These are phyloP conservation scores for Wickerhamomyces rabaulensis DNA, from an alignment of 805 yeast species.

Conservation along the genomic window DNA sequence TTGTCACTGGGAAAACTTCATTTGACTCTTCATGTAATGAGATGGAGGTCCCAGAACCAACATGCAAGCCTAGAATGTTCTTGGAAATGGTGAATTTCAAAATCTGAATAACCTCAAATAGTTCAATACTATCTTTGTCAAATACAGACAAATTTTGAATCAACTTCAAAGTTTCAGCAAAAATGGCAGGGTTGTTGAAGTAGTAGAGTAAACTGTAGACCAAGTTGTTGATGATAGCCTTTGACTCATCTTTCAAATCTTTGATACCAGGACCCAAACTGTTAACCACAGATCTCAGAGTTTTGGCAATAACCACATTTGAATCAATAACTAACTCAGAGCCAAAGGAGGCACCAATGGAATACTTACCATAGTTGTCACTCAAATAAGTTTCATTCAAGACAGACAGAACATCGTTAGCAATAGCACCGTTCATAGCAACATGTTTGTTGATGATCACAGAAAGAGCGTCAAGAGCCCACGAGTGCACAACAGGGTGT, in stretches of 20 bases:
- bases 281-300: slow-evolving; percentile 40
- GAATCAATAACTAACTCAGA: slow-evolving; percentile 36
- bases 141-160: slow-evolving; percentile 44
- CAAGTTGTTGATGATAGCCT: slow-evolving; percentile 31
- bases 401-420: slow-evolving; percentile 37
- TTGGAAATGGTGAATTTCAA: slow-evolving; percentile 25
- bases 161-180: slow-evolving; percentile 35
- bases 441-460: slow-evolving; percentile 52
- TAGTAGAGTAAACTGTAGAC: slow-evolving; percentile 28
- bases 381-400: slow-evolving; percentile 35
- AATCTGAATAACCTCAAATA: slow-evolving; percentile 24
- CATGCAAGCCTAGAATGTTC: slow-evolving; percentile 27
- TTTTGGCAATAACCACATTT: slow-evolving; percentile 35
- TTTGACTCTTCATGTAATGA: slow-evolving; percentile 35
- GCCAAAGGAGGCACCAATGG: slow-evolving; percentile 30
- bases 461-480: slow-evolving; percentile 59
- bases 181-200: slow-evolving; percentile 27
- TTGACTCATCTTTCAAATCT: slow-evolving; percentile 26
- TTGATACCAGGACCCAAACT: slow-evolving; percentile 53
- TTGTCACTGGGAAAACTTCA: slow-evolving; percentile 40
- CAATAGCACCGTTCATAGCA: slow-evolving; percentile 36
- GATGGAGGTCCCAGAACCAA: slow-evolving; percentile 23
- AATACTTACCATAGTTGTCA: slow-evolving; percentile 47
- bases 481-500: slow-evolving; percentile 76
- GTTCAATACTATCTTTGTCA: slow-evolving; percentile 32